A percentile compares a stretch with the other conserved stretches of the same genome.
These are phyloP conservation scores for Auricularia sp. DNA, from an alignment of 768 basidiomycete species.

Conservation along the genomic window DNA sequence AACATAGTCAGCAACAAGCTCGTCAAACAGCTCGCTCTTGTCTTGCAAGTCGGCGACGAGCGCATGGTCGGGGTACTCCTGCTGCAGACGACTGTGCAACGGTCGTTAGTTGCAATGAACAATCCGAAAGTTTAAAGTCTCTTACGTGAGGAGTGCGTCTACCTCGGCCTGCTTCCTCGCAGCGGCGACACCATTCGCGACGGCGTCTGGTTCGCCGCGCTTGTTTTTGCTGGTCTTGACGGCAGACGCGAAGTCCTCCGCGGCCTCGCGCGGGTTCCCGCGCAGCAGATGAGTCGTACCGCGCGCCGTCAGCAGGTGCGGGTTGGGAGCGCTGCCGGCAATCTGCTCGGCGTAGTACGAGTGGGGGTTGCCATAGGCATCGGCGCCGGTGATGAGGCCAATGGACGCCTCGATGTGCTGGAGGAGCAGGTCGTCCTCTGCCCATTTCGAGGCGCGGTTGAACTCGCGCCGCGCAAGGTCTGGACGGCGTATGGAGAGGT, in stretches of 20 bases:
- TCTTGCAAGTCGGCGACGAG: constrained; percentile 49
- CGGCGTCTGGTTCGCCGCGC: constrained; percentile 54
- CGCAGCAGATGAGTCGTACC: constrained; percentile 71
- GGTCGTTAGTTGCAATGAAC: constrained; percentile 7
- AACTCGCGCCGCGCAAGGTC: constrained; percentile 84
- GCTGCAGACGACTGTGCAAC: constrained; percentile 31
- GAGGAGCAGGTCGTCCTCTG: constrained; percentile 82
- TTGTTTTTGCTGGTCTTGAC: constrained; percentile 35
- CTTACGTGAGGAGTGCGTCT: constrained; percentile 63
- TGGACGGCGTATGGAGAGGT: constrained; percentile 80
- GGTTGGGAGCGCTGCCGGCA: constrained; percentile 36
- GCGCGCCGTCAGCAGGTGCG: constrained; percentile 67
- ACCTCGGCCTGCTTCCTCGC: constrained; percentile 46
- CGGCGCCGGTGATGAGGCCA: constrained; percentile 64
- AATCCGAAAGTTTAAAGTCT: constrained; percentile 10
- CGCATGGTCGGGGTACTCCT: constrained; percentile 59
- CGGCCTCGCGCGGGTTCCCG: constrained; percentile 65
- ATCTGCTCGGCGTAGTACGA: constrained; percentile 78
- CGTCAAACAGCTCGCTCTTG: constrained; percentile 59
- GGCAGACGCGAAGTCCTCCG: constrained; percentile 72
- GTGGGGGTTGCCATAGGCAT: constrained; percentile 44
- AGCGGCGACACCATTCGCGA: constrained; percentile 50
- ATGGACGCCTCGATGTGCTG: constrained; percentile 84
- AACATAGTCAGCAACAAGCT: constrained; percentile 44
- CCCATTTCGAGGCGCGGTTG: constrained; percentile 72